Evolutionary conservation across 306 rosid species (phyloP).

Genomic region (Sechiopsis laciniata): DNA sequence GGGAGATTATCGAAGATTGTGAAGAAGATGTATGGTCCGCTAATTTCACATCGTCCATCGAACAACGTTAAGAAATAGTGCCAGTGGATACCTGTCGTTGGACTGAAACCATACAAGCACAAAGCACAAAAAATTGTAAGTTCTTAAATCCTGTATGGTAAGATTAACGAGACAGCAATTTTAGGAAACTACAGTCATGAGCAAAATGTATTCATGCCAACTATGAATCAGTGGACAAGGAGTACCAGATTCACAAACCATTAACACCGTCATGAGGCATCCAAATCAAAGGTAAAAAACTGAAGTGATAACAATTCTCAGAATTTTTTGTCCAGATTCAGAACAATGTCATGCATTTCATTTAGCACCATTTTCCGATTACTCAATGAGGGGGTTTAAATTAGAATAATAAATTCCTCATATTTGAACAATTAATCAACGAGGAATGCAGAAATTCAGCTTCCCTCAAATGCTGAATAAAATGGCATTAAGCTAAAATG

Average conservation of each 20-base stretch:
- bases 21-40: conserved; percentile 19
- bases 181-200: background rate
- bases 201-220: background rate
- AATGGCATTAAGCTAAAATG: background rate
- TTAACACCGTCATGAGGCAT: background rate
- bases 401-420: background rate
- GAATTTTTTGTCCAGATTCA: background rate
- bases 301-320: background rate
- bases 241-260: conserved; percentile 3
- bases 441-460: conserved; percentile 15
- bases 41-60: conserved; percentile 23
- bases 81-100: background rate
- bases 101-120: conserved; percentile 9
- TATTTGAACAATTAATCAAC: background rate
- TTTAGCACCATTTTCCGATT: conserved; percentile 10
- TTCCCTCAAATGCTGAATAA: background rate
- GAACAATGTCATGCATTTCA: background rate
- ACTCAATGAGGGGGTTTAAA: background rate
- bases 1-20: conserved; percentile 5
- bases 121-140: conserved; percentile 11
- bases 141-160: background rate
- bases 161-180: background rate
- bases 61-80: conserved; percentile 10
- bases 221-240: background rate
- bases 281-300: background rate